Base-by-base conservation (phyloP, 106 monocot genomes). In the Dioscorea alata region DNA sequence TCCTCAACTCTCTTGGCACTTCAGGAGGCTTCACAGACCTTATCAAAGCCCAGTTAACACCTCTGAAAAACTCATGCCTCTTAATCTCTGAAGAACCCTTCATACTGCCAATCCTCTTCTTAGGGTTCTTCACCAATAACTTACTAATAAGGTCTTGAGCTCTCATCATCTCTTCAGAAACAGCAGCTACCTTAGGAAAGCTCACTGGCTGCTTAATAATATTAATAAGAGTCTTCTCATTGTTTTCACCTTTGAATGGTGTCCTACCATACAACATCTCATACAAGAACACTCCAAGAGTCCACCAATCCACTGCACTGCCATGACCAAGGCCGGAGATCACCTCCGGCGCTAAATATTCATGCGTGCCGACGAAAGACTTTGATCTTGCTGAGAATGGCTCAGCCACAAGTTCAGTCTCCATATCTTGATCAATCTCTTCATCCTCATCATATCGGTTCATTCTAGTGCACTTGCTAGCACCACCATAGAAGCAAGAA, bases 301-400 rank as follows among this genome's bases (percentile, higher is more conserved):
- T 87, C 94, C 94, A 94, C 94, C 94, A 94, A 65, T 94, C 94
- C 17, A 94, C 94, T 0, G 85, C 87, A 69, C 90, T 81, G 19
- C 90, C 85, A 60, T 94, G 94, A 15, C 94, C 94, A 1, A 56
- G 32, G 20, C 88, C 94, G 73, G 90, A 85, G 67, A 94, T 94
- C n/a, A 94, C 94, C 76, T 94, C 94, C 54, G 94, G 94, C 33
- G 90, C 90, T 16, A 94, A 80, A 81, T 94, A 94, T 70, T 94
- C 90, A 71, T 94, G 94, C 2, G 94, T 94, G 18, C 90, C 94
- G 12, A 94, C 90, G 73, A 94, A 94, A 18, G 94, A 94, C 67
- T 80, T 88, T 1, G 94, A 94, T 59, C 90, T 75, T 8, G 90
- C 85, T 13, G 76, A 14, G 22, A 83, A 77, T 0, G 94, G 94